Evolutionary conservation across 768 basidiomycete genomes (phyloP), one percentile per base, ranked within the genome.

Genomic region (Sarcomyxa edulis): DNA sequence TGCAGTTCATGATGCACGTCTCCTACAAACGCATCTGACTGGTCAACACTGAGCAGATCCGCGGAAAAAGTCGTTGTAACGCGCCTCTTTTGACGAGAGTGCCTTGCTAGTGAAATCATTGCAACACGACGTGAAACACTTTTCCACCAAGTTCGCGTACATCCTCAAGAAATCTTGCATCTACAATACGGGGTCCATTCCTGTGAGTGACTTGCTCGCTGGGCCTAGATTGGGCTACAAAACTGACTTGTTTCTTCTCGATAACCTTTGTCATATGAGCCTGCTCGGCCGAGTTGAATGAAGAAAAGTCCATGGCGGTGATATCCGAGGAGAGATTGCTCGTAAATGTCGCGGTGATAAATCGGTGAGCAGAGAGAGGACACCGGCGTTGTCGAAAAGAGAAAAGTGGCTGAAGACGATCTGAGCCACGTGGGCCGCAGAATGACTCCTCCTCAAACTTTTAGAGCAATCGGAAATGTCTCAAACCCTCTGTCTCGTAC

Each of bases 131-230:
- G 72, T 91, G 75, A 99, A 99, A 62, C 95, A 99, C 50, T 89
- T 82, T 59, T 98, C 95, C 22, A 94, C 92, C 40, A 99, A 76
- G 55, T 81, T 85, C 16, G 91, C 87, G 65, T 99, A 98, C 64
- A 98, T 83, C 55, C 74, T 76, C 71, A 99, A 71, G 55, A 99
- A 98, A 69, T 98, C 95, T 73, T 95, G 90, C 93, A 99, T 95
- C 94, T 98, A 56, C 7, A 42, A 28, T 39, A n/a, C n/a, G n/a
- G n/a, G n/a, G n/a, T 15, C 28, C 11, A 15, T 16, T 32, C 22
- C 27, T 31, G 29, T 45, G 28, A 45, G 19, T 39, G 29, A 36
- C 26, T 16, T 22, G 29, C 19, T 24, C 20, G 8, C 26, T 5
- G 15, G 4, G 23, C n/a, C 4, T 12, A 21, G n/a, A n/a, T n/a